A percentile compares a stretch with the other conserved stretches of the same genome.
Conservation (phyloP, 345 rosid species). For the Fremontodendron californicum region DNA sequence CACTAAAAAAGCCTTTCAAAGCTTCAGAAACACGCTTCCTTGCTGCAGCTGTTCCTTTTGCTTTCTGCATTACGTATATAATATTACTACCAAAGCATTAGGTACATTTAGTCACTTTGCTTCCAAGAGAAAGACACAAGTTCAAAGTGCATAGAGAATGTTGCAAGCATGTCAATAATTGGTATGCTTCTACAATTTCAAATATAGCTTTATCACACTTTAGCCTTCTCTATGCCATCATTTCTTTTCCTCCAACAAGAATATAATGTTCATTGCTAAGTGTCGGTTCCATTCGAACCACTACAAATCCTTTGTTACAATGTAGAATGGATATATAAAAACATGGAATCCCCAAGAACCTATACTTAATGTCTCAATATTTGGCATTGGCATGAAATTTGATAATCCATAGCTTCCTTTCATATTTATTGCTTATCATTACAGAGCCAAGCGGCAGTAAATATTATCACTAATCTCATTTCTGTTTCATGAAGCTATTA, state of each 20-base stretch:
- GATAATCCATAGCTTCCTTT: too few relatives aligned
- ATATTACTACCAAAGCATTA: not conserved
- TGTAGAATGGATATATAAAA: too few relatives aligned
- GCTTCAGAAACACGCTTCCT: conserved; percentile 74
- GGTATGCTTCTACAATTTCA: not conserved
- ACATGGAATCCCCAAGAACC: not conserved
- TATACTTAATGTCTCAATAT: not conserved
- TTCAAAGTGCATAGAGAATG: not conserved
- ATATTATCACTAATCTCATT: too few relatives aligned
- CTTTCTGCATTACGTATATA: conserved; percentile 47
- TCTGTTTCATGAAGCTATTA: too few relatives aligned
- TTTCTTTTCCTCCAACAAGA: not conserved
- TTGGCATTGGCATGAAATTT: not conserved
- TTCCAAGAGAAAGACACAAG: not conserved
- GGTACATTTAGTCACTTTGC: not conserved
- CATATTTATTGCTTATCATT: too few relatives aligned
- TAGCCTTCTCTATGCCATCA: not conserved
- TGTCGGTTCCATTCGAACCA: not conserved
- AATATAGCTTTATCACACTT: not conserved
- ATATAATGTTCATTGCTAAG: not conserved
- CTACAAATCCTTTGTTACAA: not conserved
- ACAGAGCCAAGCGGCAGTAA: too few relatives aligned
- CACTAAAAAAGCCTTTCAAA: conserved; percentile 72
- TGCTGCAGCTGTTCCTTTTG: conserved; percentile 81
- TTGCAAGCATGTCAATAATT: not conserved